These are phyloP conservation scores for Boletus edulis DNA, from an alignment of 768 basidiomycete genomes.

Conservation along the genomic window DNA sequence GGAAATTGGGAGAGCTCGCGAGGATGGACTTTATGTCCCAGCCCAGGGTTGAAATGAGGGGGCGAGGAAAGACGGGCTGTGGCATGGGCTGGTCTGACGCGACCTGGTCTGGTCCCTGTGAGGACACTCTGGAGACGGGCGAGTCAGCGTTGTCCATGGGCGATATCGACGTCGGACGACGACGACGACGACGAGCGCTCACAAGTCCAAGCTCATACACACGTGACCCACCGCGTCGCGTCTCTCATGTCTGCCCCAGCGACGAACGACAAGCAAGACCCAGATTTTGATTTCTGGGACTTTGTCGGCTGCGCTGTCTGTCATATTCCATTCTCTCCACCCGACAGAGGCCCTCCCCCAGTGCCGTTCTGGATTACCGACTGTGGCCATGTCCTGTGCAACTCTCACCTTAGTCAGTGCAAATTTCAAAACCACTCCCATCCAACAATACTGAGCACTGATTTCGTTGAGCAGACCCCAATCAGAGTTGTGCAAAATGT, in stretches of 20 bases:
- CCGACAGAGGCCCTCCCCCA: slow-evolving; percentile 47
- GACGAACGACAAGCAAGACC: slow-evolving; percentile 10
- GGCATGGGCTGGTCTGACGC: background rate
- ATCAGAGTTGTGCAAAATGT: slow-evolving; percentile 76
- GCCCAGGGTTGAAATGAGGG: slow-evolving; percentile 38
- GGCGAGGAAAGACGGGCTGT: background rate
- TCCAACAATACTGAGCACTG: background rate
- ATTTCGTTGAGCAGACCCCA: slow-evolving; percentile 45
- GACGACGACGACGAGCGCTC: background rate
- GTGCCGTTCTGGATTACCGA: slow-evolving; percentile 88
- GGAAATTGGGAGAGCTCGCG: slow-evolving; percentile 40
- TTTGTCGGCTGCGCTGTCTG: slow-evolving; percentile 72
- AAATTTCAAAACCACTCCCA: background rate
- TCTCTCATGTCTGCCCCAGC: slow-evolving; percentile 12
- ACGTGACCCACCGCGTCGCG: slow-evolving; percentile 25
- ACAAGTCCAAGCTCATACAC: background rate
- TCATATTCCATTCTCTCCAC: slow-evolving; percentile 58
- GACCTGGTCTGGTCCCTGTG: slow-evolving; percentile 4
- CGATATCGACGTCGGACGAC: background rate
- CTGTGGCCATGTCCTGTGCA: slow-evolving; percentile 85
- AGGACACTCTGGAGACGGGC: background rate
- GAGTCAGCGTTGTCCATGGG: background rate
- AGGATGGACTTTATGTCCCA: slow-evolving; percentile 53
- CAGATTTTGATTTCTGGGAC: slow-evolving; percentile 71
- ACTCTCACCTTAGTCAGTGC: slow-evolving; percentile 73